Evolutionary conservation across 2,329 filamentous ascomycete genomes (phyloP), one percentile per base, ranked within the genome.

Genomic region (Alternaria sp.): DNA sequence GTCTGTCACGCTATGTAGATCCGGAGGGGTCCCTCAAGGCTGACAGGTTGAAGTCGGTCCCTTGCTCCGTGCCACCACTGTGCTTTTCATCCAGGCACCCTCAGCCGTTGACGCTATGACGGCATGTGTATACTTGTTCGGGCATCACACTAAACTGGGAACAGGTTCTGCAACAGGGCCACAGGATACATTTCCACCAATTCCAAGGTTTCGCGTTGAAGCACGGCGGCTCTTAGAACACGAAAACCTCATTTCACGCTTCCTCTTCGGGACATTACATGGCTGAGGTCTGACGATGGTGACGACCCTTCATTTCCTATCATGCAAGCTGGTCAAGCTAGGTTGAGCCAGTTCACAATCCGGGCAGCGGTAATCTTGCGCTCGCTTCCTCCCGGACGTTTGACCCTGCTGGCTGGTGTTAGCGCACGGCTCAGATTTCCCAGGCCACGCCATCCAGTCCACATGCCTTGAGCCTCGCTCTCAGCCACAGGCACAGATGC

Each of bases 351-450:
- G 58, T 53, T 56, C 58, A 55, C 70, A 61, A 71, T 75, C 73
- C 64, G 73, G 76, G 75, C 76, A 69, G 70, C 63, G 67, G 69
- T 74, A 74, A 77, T 78, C 75, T 78, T 71, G 67, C 71, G 61
- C 74, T 79, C 77, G 77, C 77, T 79, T 79, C 71, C 70, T 79
- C 77, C 77, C 77, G 77, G 71, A 76, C 75, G 75, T 78, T 56
- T 77, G 75, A 75, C 72, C 76, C 74, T 78, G 72, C 68, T 72
- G 70, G 71, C 67, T 75, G 72, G 71, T 59, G 70, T 68, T 69
- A 73, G 74, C 70, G 71, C 69, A 69, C 71, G 66, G 70, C 68
- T 68, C 58, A 62, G 58, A 61, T 58, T 67, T 63, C 72, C 68
- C 64, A 74, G 70, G 61, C 69, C 64, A 64, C 63, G 66, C 64